Base-by-base conservation (phyloP, 371 early-diverging fungal species). In the Haplosporangium sp. region DNA sequence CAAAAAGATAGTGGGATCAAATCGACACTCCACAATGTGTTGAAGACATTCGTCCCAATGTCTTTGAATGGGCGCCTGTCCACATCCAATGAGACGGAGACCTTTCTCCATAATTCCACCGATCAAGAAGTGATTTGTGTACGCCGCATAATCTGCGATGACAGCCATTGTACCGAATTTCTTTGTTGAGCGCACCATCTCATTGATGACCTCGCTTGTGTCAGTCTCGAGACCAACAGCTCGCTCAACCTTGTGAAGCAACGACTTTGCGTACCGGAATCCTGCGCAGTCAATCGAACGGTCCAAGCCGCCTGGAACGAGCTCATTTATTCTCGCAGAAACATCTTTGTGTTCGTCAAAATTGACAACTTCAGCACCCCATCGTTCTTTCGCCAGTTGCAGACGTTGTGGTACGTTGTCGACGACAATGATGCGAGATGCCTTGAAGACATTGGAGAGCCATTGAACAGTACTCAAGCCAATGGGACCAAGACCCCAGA, bases 61-160 rank as follows among this genome's bases (percentile, higher is more conserved):
- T 20, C 83, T 67, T 61, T 91, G 91, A 45, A 87, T 84, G 50
- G 87, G 88, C 13, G 88, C 85, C 66, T 90, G 90, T 6, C 90
- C 89, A 48, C 86, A 84, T 48, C 90, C 88, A 38, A 88, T 78
- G 7, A 87, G 66, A 20, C 86, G 84, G n/a, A 88, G 39, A 27
- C 85, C 85, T 69, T 91, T 90, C 74, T 89, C 89, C 91, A 91
- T 90, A 35, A 90, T 71, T 11, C 87, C 88, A 35, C 91, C 91
- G 63, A 91, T 88, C 63, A 84, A 73, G 61, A 91, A 76, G 53
- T 88, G 88, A 72, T 89, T 90, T 5, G 87, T 68, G 38, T 81
- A 86, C 7, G 81, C 88, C 3, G 83, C 76, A 67, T 84, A 88
- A 55, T 87, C 90, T 17, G 84, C 89, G 81, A 90, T 87, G 10